Evolutionary conservation across 23 red algal species (phyloP), one percentile per base, ranked within the genome.

Genomic region (Pyropia haitanensis): DNA sequence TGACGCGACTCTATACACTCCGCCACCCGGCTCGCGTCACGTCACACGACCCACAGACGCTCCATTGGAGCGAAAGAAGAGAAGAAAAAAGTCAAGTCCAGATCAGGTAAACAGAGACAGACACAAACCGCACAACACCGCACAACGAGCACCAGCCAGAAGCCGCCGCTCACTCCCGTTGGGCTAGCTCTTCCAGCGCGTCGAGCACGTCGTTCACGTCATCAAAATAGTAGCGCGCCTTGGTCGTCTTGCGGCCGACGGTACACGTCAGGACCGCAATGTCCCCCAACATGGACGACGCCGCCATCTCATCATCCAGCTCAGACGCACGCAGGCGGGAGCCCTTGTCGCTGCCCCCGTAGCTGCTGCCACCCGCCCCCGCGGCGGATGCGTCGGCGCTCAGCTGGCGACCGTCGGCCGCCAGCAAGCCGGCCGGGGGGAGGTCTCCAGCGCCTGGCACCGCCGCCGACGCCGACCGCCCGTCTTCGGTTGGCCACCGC

Each of bases 161-260:
- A 46, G 39, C 10, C 4, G 39, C 39, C 8, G 39, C 8, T 46
- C 39, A 46, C 4, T 46, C 39, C 39, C 39, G 39, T 13, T 46
- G 39, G 39, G 39, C 2, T 9, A 46, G 39, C 39, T 46, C 39
- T 46, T 83, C 65, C 82, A 95, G 65, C 16, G 78, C 57, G 46
- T 74, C 60, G 31, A 95, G 51, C n/a, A 95, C 90, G 27, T 82
- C 61, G 39, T 84, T 77, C 8, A 88, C 81, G 39, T 44, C 34
- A 5, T 67, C 63, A 28, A 95, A 74, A 60, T 63, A 81, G 23
- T 79, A 85, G 52, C 76, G 65, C 13, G 90, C 90, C 18, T 70
- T 61, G 17, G 80, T 95, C 4, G 62, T 78, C 64, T 95, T 95
- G 68, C 81, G 62, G 31, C 90, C 90, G 22, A 95, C 81, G 5